Conservation (phyloP, 1,284 basidiomycete species). For the Cryptococcus jaspeensis region DNA sequence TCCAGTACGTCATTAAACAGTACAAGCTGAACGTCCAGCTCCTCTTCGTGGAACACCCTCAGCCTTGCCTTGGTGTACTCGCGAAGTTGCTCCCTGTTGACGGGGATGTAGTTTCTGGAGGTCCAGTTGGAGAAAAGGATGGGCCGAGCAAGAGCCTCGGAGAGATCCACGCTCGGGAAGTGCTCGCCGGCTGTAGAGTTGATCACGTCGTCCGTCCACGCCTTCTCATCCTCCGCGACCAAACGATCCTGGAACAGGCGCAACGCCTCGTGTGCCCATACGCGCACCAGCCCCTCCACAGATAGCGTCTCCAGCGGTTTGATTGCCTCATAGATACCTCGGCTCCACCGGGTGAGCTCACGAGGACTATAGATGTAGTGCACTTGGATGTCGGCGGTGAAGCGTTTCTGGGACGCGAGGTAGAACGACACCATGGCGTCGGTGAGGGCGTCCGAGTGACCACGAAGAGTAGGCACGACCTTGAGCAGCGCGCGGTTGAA, state of each 20-base stretch:
- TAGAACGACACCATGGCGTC: slow-evolving; percentile 98
- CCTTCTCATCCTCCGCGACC: slow-evolving; percentile 84
- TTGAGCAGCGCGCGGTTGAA: slow-evolving; percentile 96
- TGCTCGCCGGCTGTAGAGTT: slow-evolving; percentile 79
- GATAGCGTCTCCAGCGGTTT: slow-evolving; percentile 85
- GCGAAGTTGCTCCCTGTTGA: slow-evolving; percentile 86
- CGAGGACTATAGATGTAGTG: slow-evolving; percentile 99
- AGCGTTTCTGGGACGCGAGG: slow-evolving; percentile 86
- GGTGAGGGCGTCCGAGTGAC: slow-evolving; percentile 91
- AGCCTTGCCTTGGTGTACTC: slow-evolving; percentile 97
- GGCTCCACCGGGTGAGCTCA: slow-evolving; percentile 96
- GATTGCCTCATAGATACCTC: slow-evolving; percentile 96
- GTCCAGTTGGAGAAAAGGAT: slow-evolving; percentile 99
- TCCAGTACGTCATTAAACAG: slow-evolving; percentile 98
- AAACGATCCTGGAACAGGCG: slow-evolving; percentile 98
- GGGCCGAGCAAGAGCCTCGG: slow-evolving; percentile 79
- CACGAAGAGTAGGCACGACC: slow-evolving; percentile 87
- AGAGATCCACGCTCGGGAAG: slow-evolving; percentile 87
- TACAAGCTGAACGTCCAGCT: slow-evolving; percentile 96
- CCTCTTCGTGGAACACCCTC: slow-evolving; percentile 94
- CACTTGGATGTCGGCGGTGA: slow-evolving; percentile 93
- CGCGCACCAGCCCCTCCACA: slow-evolving; percentile 89
- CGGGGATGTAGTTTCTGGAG: slow-evolving; percentile 93
- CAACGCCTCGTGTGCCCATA: slow-evolving; percentile 98
- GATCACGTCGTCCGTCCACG: slow-evolving; percentile 93